Evolutionary conservation across 1,284 basidiomycete species (phyloP), one percentile per base, ranked within the genome.

Genomic region (Ceratobasidium sp.): DNA sequence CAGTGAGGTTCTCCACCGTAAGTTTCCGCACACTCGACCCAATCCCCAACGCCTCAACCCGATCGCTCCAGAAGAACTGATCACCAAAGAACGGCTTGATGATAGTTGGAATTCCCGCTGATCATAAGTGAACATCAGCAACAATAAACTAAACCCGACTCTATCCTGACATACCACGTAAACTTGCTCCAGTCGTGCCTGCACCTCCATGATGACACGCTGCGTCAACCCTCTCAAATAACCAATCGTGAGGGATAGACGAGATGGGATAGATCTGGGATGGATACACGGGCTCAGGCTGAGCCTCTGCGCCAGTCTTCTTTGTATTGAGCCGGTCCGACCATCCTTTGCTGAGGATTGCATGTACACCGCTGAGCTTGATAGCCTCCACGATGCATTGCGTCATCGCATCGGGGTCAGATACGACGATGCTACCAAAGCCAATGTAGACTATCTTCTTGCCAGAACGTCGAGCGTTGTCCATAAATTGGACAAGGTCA

Each of bases 71-170:
- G 82, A 98, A 98, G 81, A 92, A 95, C 79, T 99, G 94, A 82
- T 98, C 97, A 7, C 97, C 97, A 78, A 98, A 98, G 87, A 98
- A 99, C 0, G 97, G 97, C 76, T 92, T 93, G 79, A 99, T 95
- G 78, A 99, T 93, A 0, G 96, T 98, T 0, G 97, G 96, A 74
- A 96, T 91, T 7, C 95, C 95, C 73, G 95, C 95, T 94, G 76
- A 8, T 49, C 21, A 67, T 75, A 46, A 32, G 44, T n/a, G 57
- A 47, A 54, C 58, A 18, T 79, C 63, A 77, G 72, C 38, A 63
- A 63, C 43, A 69, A 35, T 41, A 77, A 74, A 73, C 58, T 44
- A 52, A 28, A 47, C 44, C 54, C 30, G 35, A 66, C 23, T 23
- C 50, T 77, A 76, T 32, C 80, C 79, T 35, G 18, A 80, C 86